These are phyloP conservation scores for Endotrypanum monterogeii DNA, from an alignment of 208 protist genomes.

Conservation along the genomic window DNA sequence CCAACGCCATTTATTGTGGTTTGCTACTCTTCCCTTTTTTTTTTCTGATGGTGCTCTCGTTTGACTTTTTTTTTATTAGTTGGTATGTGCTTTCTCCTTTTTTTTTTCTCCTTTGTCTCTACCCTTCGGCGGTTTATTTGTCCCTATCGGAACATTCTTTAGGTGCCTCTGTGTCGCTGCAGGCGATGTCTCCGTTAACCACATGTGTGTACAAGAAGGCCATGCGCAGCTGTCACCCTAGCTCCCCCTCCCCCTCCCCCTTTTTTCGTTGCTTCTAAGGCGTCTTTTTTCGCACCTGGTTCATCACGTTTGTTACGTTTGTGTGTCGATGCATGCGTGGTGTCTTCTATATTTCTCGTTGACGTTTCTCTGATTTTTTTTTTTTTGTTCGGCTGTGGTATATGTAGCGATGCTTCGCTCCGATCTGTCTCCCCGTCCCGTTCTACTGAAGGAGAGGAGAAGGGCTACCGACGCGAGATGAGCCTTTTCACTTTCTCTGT, in stretches of 20 bases:
- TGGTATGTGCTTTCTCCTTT: not conserved
- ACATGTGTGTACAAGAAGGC: not conserved
- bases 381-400: not conserved
- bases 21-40: no score
- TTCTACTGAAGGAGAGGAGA: no score
- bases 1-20: no score
- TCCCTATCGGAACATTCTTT: no score
- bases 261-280: not conserved
- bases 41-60: not conserved
- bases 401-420: not conserved
- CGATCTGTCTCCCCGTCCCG: no score
- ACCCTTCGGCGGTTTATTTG: no score
- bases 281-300: not conserved
- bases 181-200: not conserved
- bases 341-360: no score
- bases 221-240: not conserved
- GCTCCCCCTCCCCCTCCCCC: not conserved
- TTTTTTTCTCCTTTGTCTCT: not conserved
- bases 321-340: slow-evolving; percentile 1
- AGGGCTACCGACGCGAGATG: no score
- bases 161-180: not conserved
- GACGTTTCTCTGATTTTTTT: not conserved
- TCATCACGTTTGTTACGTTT: not conserved
- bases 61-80: not conserved
- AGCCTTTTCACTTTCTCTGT: no score